Conservation (phyloP, 164 flowering plant genomes). For the Magnolia sinica region DNA sequence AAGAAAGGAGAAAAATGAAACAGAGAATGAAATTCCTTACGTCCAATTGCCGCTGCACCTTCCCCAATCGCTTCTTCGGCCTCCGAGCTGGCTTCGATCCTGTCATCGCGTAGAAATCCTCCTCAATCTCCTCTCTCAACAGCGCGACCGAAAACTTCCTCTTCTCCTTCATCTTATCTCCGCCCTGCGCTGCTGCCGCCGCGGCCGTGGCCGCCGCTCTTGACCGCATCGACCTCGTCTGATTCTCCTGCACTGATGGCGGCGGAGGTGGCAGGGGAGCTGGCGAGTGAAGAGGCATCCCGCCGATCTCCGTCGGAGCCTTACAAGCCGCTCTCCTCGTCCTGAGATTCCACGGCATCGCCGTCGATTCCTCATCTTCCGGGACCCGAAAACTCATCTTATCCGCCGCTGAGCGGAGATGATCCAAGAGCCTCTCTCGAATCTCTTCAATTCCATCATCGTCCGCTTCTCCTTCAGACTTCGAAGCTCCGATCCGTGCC, state of each 20-base stretch:
- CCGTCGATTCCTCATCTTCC: slow-evolving; percentile 15
- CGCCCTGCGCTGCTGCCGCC: slow-evolving; percentile 2
- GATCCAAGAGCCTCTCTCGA: slow-evolving; percentile 53
- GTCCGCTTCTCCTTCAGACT: not conserved
- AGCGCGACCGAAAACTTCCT: slow-evolving; percentile 47
- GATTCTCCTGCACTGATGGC: not conserved
- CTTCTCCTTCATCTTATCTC: slow-evolving; percentile 27
- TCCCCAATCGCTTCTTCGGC: slow-evolving; percentile 63
- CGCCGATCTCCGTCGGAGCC: slow-evolving; percentile 32
- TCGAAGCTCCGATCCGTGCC: not conserved
- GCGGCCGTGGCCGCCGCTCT: slow-evolving; percentile 1
- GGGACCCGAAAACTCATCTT: slow-evolving; percentile 46
- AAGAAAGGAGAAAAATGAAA: not conserved
- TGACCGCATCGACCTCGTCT: slow-evolving; percentile 23
- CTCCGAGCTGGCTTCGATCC: slow-evolving; percentile 65
- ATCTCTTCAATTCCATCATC: slow-evolving; percentile 55
- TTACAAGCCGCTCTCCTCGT: slow-evolving; percentile 56
- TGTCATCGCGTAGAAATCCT: slow-evolving; percentile 50
- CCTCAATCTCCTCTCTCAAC: slow-evolving; percentile 60
- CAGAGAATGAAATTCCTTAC: slow-evolving; percentile 34
- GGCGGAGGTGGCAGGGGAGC: slow-evolving; percentile 11
- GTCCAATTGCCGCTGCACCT: slow-evolving; percentile 55
- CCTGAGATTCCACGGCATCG: slow-evolving; percentile 73
- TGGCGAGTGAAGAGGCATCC: not conserved
- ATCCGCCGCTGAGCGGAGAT: slow-evolving; percentile 50